Percentiles rank a stretch among this genome's conserved stretches.
phyloP scores from a whole-genome alignment of 208 protist species.

The Leptomonas seymouri region DNA sequence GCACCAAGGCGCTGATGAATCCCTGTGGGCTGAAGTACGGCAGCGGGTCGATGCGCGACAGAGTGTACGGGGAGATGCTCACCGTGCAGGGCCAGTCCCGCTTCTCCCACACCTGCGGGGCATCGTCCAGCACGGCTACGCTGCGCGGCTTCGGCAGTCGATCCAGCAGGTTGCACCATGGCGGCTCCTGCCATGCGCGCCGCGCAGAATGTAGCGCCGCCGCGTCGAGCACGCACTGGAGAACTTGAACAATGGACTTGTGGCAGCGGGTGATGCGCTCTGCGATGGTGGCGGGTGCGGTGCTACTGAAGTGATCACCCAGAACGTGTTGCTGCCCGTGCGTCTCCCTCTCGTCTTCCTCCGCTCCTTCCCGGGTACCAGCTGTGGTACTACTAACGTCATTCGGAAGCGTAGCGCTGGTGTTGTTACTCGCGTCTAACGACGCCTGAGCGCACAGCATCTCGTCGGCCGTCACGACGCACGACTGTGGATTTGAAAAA shows the following conservation, averaged over 20 bases:
- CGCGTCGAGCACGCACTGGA: slow-evolving; percentile 19
- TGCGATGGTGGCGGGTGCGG: neutral
- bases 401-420: neutral
- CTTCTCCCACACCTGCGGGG: slow-evolving; percentile 69
- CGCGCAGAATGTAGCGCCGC: slow-evolving; percentile 8
- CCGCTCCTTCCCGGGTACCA: neutral
- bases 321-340: neutral
- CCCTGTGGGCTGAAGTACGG: slow-evolving; percentile 57
- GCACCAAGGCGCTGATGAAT: slow-evolving; percentile 43
- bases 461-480: slow-evolving; percentile 35
- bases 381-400: no score
- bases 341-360: neutral
- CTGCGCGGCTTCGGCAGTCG: slow-evolving; percentile 44
- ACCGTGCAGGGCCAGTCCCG: slow-evolving; percentile 74
- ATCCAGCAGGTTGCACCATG: slow-evolving; percentile 21
- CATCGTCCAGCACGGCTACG: slow-evolving; percentile 78
- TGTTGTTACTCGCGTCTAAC: neutral
- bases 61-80: slow-evolving; percentile 69
- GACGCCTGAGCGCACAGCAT: slow-evolving; percentile 12
- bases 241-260: slow-evolving; percentile 8
- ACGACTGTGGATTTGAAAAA: slow-evolving; percentile 31
- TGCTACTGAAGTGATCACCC: neutral
- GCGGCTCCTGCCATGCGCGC: slow-evolving; percentile 28
- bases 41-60: slow-evolving; percentile 58
- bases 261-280: slow-evolving; percentile 24